Evolutionary conservation across 169 alveolate species (phyloP), one percentile per base, ranked within the genome.

Genomic region (Plasmodium gonderi): DNA sequence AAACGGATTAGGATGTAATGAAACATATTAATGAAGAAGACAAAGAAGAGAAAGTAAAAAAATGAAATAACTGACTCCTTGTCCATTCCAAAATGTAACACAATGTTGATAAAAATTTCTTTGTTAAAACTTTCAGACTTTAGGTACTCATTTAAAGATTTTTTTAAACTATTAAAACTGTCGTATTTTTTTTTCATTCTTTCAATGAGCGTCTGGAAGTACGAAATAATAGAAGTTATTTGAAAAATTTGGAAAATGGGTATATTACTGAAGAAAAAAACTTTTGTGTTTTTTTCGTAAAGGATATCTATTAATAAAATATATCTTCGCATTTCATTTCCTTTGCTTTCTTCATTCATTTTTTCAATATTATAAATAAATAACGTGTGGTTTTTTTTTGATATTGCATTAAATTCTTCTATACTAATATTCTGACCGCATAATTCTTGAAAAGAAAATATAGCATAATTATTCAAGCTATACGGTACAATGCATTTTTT

Each of bases 291-390:
- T 54, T 85, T 85, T 85, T 85, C 92, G 78, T 85, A 85, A 42
- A 85, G 78, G 23, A 85, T 85, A 45, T 85, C 92, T 74, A 85
- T 85, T 51, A 85, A 77, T 45, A 85, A 75, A 31, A 85, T 85
- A 74, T 65, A 85, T 36, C 92, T 45, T 74, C 92, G 38, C 85
- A 85, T 69, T 75, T 85, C 92, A 64, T 85, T 85, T 51, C 92
- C 92, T 11, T 74, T 85, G n/a, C 26, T 74, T 33, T 85, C 92
- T 85, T 85, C 92, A 85, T 74, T 85, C 92, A 85, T 85, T 74
- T 85, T 72, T 74, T 72, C 79, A 49, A 85, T 85, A 65, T 85
- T 42, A 85, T 85, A 72, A 74, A 85, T 85, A 74, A 74, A 85
- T 51, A 85, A 26, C 23, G 92, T 85, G 44, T 75, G 60, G 20